Conservation (phyloP, 1,284 basidiomycete genomes). For the Stereum hirsutum region DNA sequence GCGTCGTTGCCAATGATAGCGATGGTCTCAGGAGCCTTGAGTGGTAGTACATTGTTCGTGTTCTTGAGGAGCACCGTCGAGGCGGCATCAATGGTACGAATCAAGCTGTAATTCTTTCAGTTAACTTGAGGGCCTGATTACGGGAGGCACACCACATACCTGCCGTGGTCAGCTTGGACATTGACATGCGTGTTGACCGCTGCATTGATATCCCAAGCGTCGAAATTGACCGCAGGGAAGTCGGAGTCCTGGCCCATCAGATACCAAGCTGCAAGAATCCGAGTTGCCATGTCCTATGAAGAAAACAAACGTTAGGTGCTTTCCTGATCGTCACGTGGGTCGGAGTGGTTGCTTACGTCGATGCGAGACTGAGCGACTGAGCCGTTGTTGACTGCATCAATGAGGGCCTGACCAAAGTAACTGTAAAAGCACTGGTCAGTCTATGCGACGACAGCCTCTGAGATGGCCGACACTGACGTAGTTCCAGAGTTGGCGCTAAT, state of each 20-base stretch:
- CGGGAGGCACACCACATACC: conserved; percentile 21
- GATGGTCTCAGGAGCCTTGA: conserved; percentile 42
- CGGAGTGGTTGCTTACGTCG: conserved; percentile 24
- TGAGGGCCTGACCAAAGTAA: conserved; percentile 44
- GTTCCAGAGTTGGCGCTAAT: conserved; percentile 25
- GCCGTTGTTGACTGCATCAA: conserved; percentile 43
- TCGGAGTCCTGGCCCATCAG: conserved; percentile 49
- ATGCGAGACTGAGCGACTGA: conserved; percentile 39
- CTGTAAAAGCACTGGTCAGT: conserved; percentile 10
- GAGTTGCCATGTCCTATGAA: conserved; percentile 50
- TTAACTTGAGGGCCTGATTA: not conserved
- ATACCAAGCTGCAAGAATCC: conserved; percentile 57
- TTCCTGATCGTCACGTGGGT: not conserved
- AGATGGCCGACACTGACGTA: conserved; percentile 13
- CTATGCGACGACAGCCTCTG: not conserved
- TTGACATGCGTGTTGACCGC: conserved; percentile 43
- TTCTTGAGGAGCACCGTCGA: conserved; percentile 76
- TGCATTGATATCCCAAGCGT: conserved; percentile 25
- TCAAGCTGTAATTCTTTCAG: conserved; percentile 28
- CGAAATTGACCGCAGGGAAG: conserved; percentile 38
- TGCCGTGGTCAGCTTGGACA: conserved; percentile 57
- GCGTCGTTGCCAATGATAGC: conserved; percentile 59
- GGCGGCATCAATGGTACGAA: conserved; percentile 60
- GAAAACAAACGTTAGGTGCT: conserved; percentile 1
- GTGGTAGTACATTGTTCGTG: conserved; percentile 41